These are phyloP conservation scores for Coccomyxa subellipsoidea DNA, from an alignment of 163 green algal genomes.

Conservation along the genomic window DNA sequence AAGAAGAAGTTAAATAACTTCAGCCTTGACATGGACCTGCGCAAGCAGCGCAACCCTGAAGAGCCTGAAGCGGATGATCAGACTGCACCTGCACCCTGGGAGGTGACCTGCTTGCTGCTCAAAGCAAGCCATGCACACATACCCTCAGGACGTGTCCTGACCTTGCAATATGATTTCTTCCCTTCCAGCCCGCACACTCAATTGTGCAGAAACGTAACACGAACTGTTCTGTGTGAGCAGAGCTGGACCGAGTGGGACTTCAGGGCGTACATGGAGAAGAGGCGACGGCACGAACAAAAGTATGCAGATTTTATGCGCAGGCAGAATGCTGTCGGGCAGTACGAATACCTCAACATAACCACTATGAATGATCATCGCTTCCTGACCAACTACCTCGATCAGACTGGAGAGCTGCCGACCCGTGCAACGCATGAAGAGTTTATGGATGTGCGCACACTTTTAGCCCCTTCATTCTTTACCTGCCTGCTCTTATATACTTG, in stretches of 20 bases:
- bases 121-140: no score
- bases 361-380: neutral
- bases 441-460: neutral
- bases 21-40: neutral
- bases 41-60: neutral
- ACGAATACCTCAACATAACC: neutral
- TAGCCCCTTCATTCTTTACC: no score
- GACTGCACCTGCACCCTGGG: neutral
- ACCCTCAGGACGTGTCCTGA: neutral
- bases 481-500: no score
- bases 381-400: neutral
- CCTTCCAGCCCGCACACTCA: no score
- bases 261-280: conserved; percentile 9
- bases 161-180: no score
- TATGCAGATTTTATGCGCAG: conserved; percentile 1
- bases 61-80: neutral
- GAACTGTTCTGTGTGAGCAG: neutral
- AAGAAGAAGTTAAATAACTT: neutral
- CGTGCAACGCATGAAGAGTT: neutral
- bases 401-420: neutral
- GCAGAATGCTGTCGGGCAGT: neutral
- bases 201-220: no score
- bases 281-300: neutral
- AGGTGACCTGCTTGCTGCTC: neutral
- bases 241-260: conserved; percentile 3